Conservation (phyloP, 768 basidiomycete species). For the Phanerochaete sordida region DNA sequence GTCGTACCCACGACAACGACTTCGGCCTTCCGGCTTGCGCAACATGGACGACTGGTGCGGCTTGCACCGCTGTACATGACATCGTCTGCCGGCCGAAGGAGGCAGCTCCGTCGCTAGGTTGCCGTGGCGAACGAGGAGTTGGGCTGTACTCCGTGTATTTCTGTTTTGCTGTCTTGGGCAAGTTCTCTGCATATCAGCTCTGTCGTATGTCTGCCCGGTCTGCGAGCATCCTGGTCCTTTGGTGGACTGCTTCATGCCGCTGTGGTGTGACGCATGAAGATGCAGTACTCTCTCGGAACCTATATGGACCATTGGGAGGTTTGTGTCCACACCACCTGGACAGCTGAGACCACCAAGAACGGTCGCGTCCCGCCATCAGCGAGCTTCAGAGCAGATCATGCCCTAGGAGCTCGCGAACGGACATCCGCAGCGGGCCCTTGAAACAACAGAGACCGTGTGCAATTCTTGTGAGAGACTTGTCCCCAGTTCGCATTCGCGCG, state of each 20-base stretch:
- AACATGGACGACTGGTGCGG: background rate
- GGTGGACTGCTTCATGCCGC: no score
- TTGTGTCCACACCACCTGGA: background rate
- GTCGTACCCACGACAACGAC: conserved; percentile 9
- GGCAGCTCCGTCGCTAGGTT: background rate
- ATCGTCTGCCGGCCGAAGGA: background rate
- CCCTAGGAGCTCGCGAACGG: background rate
- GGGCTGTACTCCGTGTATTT: no score
- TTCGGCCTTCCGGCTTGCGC: background rate
- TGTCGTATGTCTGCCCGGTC: no score
- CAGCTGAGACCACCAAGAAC: background rate
- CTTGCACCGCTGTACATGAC: background rate
- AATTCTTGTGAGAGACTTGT: background rate
- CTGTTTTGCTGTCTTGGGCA: no score
- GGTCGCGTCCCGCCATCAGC: background rate
- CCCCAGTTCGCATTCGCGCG: background rate
- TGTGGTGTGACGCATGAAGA: no score
- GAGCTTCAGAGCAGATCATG: background rate
- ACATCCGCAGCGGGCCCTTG: background rate
- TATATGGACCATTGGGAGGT: no score
- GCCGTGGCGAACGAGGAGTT: background rate
- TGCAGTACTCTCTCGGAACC: no score
- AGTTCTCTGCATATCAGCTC: no score
- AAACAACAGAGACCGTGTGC: background rate
- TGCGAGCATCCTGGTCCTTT: no score